Base-by-base conservation (phyloP, 2,329 filamentous ascomycete species). In the Akanthomyces lecanii region DNA sequence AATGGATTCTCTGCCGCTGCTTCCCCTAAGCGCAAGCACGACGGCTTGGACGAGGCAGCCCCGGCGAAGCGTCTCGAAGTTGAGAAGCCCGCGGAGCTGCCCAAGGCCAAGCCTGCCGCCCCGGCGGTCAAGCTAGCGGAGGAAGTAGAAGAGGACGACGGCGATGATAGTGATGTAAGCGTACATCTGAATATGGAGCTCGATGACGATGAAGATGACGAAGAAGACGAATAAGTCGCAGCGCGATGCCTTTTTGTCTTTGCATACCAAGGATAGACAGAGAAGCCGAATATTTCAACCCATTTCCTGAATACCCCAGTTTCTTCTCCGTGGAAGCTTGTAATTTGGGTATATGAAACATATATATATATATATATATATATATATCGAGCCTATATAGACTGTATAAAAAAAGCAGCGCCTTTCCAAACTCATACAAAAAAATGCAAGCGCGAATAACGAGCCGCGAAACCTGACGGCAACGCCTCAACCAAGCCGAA, bases 101-200 rank as follows among this genome's bases (percentile, higher is more conserved):
- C 71, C 33, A 58, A 64, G 5, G 64, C 42, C 65, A 66, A 42
- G 63, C 63, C 38, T 21, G 14, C 67, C 50, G 64, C 60, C 38
- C 63, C 65, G 54, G 66, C 63, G 18, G 54, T 58, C 18, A 62
- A 67, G 30, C 71, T 64, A 1, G 70, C 67, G 1, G 61, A 66
- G 21, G 64, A 67, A 21, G 72, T 63, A 3, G 71, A 69, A 1
- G 74, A 75, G 5, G 78, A 75, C 5, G 78, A 75, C 0, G 79
- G 78, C n/a, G 79, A 80, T 23, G 77, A 78, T 38, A 78, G 78
- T 16, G 82, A 85, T 62, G 82, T 80, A 61, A 85, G 83, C 64
- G 79, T 85, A 14, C 81, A 85, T 71, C 74, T 86, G 63, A 83
- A 85, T 61, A 85, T 85, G 82, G 82, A 84, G 52, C 71, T 86